These are phyloP conservation scores for Colletotrichum sp. DNA, from an alignment of 2,329 filamentous ascomycete genomes.

Conservation along the genomic window DNA sequence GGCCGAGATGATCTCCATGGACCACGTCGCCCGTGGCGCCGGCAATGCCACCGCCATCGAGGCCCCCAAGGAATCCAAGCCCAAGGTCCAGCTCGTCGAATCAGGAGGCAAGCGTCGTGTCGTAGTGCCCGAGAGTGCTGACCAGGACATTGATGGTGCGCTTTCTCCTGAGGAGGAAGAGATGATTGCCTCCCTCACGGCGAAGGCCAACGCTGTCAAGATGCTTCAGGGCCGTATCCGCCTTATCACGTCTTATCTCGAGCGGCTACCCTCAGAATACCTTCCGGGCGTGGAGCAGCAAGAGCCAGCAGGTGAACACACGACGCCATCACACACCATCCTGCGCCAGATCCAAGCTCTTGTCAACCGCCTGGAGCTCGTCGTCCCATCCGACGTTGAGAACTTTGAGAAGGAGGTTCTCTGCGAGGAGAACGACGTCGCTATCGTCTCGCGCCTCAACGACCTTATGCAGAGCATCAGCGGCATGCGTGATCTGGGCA, in stretches of 20 bases:
- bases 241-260: slow-evolving; percentile 78
- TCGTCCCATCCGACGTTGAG: slow-evolving; percentile 72
- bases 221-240: slow-evolving; percentile 84
- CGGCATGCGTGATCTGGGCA: slow-evolving; percentile 74
- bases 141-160: slow-evolving; percentile 34
- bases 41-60: slow-evolving; percentile 75
- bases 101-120: slow-evolving; percentile 52
- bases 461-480: slow-evolving; percentile 75
- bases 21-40: slow-evolving; percentile 86
- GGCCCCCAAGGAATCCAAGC: slow-evolving; percentile 42
- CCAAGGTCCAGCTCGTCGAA: slow-evolving; percentile 47
- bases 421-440: slow-evolving; percentile 84
- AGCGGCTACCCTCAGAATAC: slow-evolving; percentile 71
- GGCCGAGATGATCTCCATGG: slow-evolving; percentile 96
- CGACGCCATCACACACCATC: slow-evolving; percentile 68
- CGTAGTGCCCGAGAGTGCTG: slow-evolving; percentile 32
- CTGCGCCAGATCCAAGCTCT: slow-evolving; percentile 89
- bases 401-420: slow-evolving; percentile 74
- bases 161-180: slow-evolving; percentile 67
- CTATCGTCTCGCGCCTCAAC: slow-evolving; percentile 77
- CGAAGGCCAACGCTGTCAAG: slow-evolving; percentile 91
- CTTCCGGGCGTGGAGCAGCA: slow-evolving; percentile 49
- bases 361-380: slow-evolving; percentile 80
- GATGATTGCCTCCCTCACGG: slow-evolving; percentile 71
- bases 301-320: slow-evolving; percentile 36